Percentiles rank a stretch among this genome's conserved stretches.
These are phyloP conservation scores for Chrysoporthe cubensis DNA, from an alignment of 2,329 filamentous ascomycete genomes.

Conservation along the genomic window DNA sequence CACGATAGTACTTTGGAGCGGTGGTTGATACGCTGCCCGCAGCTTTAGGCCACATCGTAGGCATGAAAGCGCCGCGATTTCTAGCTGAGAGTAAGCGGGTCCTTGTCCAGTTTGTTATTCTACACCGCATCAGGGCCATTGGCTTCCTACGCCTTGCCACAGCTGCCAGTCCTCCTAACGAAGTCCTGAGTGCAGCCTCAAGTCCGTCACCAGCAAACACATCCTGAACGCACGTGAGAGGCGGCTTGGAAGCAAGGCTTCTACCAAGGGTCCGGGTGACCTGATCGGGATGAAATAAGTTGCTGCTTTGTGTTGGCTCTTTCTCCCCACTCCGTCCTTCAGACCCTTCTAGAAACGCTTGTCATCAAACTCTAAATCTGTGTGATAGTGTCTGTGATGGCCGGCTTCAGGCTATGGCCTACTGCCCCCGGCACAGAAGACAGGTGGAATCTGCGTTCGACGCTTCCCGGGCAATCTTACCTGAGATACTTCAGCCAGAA, in stretches of 20 bases:
- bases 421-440: background rate
- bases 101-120: background rate
- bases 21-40: background rate
- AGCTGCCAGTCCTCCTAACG: too few species aligned
- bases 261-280: too few species aligned
- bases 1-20: slow-evolving; percentile 12
- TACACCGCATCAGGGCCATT: background rate
- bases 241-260: too few species aligned
- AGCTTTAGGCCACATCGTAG: background rate
- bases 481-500: slow-evolving; percentile 15
- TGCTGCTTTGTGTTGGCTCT: background rate
- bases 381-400: background rate
- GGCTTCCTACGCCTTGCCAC: background rate
- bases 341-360: background rate
- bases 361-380: background rate
- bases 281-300: background rate
- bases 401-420: background rate
- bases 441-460: background rate
- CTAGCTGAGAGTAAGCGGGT: slow-evolving; percentile 4
- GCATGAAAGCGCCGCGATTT: background rate
- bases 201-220: too few species aligned
- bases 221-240: too few species aligned
- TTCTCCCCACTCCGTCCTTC: too few species aligned
- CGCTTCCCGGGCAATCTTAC: slow-evolving; percentile 1
- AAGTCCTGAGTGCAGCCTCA: too few species aligned